Conservation (phyloP, 2,329 filamentous ascomycete genomes). For the Stenocarpella maydis region DNA sequence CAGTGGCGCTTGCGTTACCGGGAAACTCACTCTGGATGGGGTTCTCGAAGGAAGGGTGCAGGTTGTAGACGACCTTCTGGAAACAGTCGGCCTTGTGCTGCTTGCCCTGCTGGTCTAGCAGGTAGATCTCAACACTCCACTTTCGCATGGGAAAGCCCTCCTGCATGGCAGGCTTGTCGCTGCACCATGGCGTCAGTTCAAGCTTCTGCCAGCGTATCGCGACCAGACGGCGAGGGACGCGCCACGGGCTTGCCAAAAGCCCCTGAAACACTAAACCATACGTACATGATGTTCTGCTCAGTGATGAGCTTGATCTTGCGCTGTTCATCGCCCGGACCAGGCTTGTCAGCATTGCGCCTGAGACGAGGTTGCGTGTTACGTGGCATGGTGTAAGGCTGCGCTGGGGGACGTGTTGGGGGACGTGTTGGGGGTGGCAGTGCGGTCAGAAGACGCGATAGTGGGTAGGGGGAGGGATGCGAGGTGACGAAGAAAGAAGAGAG, state of each 20-base stretch:
- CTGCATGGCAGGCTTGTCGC: constrained; percentile 80
- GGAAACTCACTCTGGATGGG: constrained; percentile 78
- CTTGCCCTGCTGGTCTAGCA: constrained; percentile 87
- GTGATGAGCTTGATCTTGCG: constrained; percentile 92
- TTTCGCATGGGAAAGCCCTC: constrained; percentile 91
- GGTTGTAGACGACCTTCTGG: constrained; percentile 89
- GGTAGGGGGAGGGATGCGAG: too few species aligned
- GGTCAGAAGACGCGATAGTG: background rate
- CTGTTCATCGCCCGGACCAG: constrained; percentile 58
- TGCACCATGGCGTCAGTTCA: constrained; percentile 49
- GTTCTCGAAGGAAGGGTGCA: constrained; percentile 93
- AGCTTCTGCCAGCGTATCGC: background rate
- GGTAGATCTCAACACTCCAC: constrained; percentile 88
- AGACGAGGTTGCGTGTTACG: background rate
- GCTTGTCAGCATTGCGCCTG: constrained; percentile 37
- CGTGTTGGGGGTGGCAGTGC: background rate
- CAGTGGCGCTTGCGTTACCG: background rate
- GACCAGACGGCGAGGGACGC: background rate
- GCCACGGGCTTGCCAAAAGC: background rate
- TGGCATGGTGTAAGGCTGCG: background rate
- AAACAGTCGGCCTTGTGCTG: constrained; percentile 85
- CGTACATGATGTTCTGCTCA: constrained; percentile 85
- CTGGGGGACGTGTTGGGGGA: background rate
- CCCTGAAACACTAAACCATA: constrained; percentile 2
- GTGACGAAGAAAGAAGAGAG: background rate